Evolutionary conservation across 257 asterid genomes (phyloP).

Genomic region (Solanum clarkiae): DNA sequence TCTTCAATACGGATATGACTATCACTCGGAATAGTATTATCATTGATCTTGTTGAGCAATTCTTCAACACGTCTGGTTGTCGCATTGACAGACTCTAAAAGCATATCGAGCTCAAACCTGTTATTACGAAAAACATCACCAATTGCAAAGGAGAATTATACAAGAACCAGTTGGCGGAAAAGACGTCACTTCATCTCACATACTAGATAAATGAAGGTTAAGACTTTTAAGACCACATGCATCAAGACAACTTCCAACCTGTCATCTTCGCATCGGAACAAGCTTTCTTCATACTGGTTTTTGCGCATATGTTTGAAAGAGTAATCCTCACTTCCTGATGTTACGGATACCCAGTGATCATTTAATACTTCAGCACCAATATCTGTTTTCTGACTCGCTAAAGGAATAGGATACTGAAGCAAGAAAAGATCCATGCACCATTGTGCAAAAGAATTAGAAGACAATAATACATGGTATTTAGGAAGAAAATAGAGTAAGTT

Average conservation of each 20-base stretch:
- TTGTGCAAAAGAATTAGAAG: constrained; percentile 6
- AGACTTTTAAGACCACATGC: neutral
- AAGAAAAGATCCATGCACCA: constrained; percentile 12
- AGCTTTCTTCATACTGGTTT: constrained; percentile 95
- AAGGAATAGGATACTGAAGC: constrained; percentile 72
- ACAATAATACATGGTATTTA: neutral
- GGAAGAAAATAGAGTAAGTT: neutral
- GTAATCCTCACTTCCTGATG: constrained; percentile 98
- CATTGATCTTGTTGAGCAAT: constrained; percentile 51
- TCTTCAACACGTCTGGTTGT: constrained; percentile 77
- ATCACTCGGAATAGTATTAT: constrained; percentile 29
- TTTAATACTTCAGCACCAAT: constrained; percentile 69
- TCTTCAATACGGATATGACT: constrained; percentile 56
- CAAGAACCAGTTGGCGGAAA: neutral
- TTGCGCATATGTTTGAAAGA: constrained; percentile 95
- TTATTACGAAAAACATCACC: constrained; percentile 19
- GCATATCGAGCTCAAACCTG: constrained; percentile 98
- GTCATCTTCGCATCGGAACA: constrained; percentile 96
- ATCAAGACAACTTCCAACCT: constrained; percentile 36
- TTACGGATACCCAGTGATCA: constrained; percentile 93
- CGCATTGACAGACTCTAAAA: constrained; percentile 76
- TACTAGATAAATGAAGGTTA: neutral
- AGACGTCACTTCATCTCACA: neutral
- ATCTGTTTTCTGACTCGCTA: constrained; percentile 61
- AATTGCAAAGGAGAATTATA: constrained; percentile 1